These are phyloP conservation scores for Obelidium mucronatum DNA, from an alignment of 192 early-diverging fungal genomes.

Conservation along the genomic window DNA sequence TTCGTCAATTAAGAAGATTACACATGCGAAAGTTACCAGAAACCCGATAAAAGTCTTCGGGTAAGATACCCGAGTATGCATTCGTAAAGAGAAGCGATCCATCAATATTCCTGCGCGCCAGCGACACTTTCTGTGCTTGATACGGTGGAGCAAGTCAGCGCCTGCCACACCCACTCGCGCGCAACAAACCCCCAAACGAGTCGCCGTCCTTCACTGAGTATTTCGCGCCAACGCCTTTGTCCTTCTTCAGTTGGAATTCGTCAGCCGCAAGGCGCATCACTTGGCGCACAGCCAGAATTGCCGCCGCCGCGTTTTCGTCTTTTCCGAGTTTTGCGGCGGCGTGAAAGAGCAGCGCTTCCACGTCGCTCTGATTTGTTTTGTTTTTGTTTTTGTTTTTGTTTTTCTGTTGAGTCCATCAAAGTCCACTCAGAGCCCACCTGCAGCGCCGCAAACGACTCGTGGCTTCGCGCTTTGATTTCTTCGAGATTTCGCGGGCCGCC, in stretches of 20 bases:
- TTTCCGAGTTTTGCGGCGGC: background rate
- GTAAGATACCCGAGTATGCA: slow-evolving; percentile 9
- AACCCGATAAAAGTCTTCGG: slow-evolving; percentile 25
- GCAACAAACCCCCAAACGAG: slow-evolving; percentile 2
- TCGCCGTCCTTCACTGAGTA: slow-evolving; percentile 8
- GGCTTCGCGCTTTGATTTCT: background rate
- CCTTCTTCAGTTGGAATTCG: background rate
- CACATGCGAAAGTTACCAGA: slow-evolving; percentile 10
- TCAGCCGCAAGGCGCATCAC: background rate
- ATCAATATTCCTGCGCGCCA: slow-evolving; percentile 14
- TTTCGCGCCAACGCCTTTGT: background rate
- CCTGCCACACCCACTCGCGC: background rate
- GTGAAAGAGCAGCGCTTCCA: slow-evolving; percentile 13
- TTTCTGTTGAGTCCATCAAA: no score
- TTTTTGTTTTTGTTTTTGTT: no score
- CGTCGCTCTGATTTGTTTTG: background rate
- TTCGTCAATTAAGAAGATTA: no score
- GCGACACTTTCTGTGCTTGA: slow-evolving; percentile 22
- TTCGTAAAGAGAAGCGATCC: slow-evolving; percentile 23
- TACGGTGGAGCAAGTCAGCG: background rate
- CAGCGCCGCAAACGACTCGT: slow-evolving; percentile 16
- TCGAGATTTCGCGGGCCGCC: background rate
- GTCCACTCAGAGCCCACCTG: background rate
- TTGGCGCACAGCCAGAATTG: background rate
- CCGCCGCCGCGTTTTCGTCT: background rate